Percentiles rank a stretch among this genome's conserved stretches.
phyloP scores from a whole-genome alignment of 176 grass and related monocot species.

The Aegilops tauschii region DNA sequence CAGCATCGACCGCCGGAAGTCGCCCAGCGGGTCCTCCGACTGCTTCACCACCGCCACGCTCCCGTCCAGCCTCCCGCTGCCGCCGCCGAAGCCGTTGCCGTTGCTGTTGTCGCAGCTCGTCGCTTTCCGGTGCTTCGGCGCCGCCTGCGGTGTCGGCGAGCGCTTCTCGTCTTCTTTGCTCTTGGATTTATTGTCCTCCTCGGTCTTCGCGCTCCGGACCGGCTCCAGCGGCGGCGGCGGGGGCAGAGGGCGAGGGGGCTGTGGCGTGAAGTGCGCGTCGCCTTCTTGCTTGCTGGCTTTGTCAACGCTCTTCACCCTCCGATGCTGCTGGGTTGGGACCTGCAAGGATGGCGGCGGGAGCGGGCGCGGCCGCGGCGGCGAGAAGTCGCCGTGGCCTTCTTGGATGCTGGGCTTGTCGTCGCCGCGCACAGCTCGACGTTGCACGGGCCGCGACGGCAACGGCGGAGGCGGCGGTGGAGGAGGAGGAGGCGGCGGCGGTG shows the following conservation, averaged over 20 bases:
- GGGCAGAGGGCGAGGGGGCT: neutral
- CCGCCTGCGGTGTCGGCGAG: neutral
- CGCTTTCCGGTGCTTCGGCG: slow-evolving; percentile 17
- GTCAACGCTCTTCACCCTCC: slow-evolving; percentile 33
- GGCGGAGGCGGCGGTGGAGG: neutral
- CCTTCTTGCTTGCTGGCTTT: neutral
- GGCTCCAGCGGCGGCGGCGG: slow-evolving; percentile 11
- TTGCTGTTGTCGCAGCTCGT: slow-evolving; percentile 23
- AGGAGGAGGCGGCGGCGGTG: neutral
- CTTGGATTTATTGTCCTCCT: neutral
- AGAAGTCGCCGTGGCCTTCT: slow-evolving; percentile 27
- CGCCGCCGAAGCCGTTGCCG: neutral
- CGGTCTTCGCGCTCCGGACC: neutral
- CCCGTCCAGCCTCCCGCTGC: slow-evolving; percentile 31
- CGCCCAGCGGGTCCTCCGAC: slow-evolving; percentile 58
- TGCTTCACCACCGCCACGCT: slow-evolving; percentile 74
- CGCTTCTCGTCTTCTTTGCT: slow-evolving; percentile 17
- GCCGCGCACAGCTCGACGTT: neutral
- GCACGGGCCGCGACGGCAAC: neutral
- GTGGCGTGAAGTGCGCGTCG: neutral
- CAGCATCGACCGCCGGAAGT: slow-evolving; percentile 81
- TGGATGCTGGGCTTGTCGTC: neutral
- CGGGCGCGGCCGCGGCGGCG: neutral
- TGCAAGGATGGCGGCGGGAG: neutral
- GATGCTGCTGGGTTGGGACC: neutral